Base-by-base conservation (phyloP, 345 rosid genomes). In the Citrus australasica region DNA sequence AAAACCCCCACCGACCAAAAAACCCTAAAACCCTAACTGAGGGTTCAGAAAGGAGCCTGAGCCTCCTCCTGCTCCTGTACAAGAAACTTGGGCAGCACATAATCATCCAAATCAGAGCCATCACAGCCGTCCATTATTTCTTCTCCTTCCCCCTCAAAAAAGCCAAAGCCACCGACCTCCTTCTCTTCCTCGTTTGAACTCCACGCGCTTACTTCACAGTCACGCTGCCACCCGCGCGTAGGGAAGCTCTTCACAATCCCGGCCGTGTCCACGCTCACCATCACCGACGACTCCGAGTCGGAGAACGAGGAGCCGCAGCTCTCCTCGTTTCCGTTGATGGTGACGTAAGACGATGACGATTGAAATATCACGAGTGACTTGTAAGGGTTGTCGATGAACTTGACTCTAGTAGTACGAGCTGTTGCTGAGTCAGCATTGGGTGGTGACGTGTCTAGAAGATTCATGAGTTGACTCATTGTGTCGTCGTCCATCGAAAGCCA, bases 281-380 rank as follows among this genome's bases (percentile, higher is more conserved):
- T 94, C 37, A 84, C 86, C 11, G 93, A 87, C n/a, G 91, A 88
- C 69, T 90, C 91, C 55, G 82, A 79, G 64, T 89, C 95, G 7
- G 98, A 91, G 62, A 88, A 94, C 30, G 98, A 94, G 17, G 98
- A 87, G 0, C 98, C 98, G 79, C 97, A 94, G 79, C 85, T 91
- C 85, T 94, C 97, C 68, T 94, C 98, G 84, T 94, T 92, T 62
- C 90, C 94, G 89, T 94, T 89, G 81, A 92, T 92, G 75, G 98
- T 94, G 68, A 92, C 62, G 86, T 86, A 91, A 5, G 92, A 88
- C 25, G 92, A 86, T 7, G 87, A 90, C 4, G 90, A 84, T 85
- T 88, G 92, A 35, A 88, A 88, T 19, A 82, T 66, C 79, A 88
- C 40, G 77, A 84, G 72, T 33, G 87, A 76, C 24, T 90, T 83